Conservation (phyloP, 1,284 basidiomycete species). For the Heterobasidion parviporum region DNA sequence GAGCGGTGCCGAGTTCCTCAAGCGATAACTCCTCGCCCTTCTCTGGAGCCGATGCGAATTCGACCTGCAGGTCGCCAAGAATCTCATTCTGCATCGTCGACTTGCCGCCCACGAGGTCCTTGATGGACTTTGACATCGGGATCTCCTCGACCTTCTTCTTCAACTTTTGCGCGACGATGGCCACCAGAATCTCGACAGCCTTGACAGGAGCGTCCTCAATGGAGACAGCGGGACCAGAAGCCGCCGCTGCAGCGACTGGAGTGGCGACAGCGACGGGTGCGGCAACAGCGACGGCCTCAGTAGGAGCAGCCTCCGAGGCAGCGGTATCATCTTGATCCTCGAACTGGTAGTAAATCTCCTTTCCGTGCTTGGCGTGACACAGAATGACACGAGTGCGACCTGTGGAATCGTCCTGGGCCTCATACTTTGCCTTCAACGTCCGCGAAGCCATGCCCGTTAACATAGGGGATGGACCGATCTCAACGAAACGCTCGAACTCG, state of each 20-base stretch:
- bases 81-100: constrained; percentile 98
- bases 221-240: constrained; percentile 55
- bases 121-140: constrained; percentile 92
- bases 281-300: constrained; percentile 35
- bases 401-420: constrained; percentile 80
- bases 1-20: constrained; percentile 87
- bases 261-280: constrained; percentile 36
- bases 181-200: constrained; percentile 82
- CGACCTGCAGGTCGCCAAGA: constrained; percentile 85
- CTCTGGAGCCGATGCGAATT: constrained; percentile 89
- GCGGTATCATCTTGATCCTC: constrained; percentile 75
- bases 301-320: constrained; percentile 28
- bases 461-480: constrained; percentile 94
- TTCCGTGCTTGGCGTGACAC: constrained; percentile 92
- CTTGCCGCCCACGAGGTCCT: constrained; percentile 97
- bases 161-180: constrained; percentile 94
- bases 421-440: constrained; percentile 95
- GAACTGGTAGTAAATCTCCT: constrained; percentile 97
- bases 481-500: constrained; percentile 90
- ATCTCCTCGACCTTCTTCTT: constrained; percentile 94
- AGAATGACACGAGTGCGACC: constrained; percentile 78
- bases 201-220: constrained; percentile 90
- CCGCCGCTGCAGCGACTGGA: constrained; percentile 34
- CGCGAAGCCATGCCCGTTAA: constrained; percentile 91
- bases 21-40: constrained; percentile 96